Percentiles rank a stretch among this genome's conserved stretches.
phyloP scores from a whole-genome alignment of 202 grass and related monocot genomes.

The Setaria italica region DNA sequence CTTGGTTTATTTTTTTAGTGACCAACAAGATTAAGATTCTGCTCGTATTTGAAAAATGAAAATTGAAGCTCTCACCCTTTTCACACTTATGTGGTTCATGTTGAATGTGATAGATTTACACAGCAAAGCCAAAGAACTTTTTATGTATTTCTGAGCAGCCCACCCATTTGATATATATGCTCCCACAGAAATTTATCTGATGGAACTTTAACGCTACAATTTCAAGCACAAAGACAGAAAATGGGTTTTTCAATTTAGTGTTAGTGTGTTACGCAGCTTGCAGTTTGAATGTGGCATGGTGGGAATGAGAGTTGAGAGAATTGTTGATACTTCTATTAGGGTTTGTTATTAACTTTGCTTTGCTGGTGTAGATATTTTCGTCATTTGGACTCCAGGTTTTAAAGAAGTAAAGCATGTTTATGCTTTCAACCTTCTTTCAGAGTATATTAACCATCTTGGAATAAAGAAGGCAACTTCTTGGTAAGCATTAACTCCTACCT shows the following conservation, averaged over 20 bases:
- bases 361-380: conserved; percentile 41
- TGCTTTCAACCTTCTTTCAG: background rate
- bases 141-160: background rate
- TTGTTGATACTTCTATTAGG: background rate
- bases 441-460: conserved; percentile 29
- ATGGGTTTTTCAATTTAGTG: background rate
- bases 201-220: background rate
- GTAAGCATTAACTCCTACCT: conserved; percentile 41
- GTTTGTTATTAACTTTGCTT: background rate
- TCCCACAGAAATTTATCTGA: background rate
- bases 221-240: background rate
- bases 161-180: conserved; percentile 1
- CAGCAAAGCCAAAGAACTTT: background rate
- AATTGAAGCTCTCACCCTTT: background rate
- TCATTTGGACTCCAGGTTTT: conserved; percentile 32
- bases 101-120: background rate
- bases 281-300: background rate
- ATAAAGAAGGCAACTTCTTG: conserved; percentile 43
- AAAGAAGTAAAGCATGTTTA: background rate
- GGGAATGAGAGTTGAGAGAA: background rate
- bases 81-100: background rate
- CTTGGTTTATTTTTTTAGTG: conserved; percentile 5
- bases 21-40: background rate
- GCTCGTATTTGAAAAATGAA: background rate
- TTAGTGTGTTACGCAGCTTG: background rate